A percentile compares a stretch with the other conserved stretches of the same genome.
phyloP scores from a whole-genome alignment of 2,329 filamentous ascomycete species.

The Fusarium chuoi region DNA sequence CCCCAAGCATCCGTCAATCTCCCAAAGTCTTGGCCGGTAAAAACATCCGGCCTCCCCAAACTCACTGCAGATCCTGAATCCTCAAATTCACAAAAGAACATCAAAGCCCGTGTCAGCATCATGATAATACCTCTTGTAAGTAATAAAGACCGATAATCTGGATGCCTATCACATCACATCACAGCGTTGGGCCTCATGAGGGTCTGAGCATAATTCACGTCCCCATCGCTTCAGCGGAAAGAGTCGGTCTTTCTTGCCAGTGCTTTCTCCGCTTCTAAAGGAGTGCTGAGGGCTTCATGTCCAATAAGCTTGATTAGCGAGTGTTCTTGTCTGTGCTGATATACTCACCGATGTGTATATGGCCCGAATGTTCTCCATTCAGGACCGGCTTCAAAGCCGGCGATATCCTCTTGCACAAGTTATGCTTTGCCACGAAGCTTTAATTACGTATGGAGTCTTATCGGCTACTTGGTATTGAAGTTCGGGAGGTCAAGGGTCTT shows the following conservation, averaged over 20 bases:
- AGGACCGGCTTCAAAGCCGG: constrained; percentile 17
- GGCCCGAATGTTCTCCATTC: constrained; percentile 11
- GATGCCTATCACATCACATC: constrained; percentile 10
- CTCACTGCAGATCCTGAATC: not conserved
- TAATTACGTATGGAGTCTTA: constrained; percentile 21
- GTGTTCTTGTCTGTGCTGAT: not conserved
- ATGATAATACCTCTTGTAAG: not conserved
- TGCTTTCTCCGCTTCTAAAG: constrained; percentile 35
- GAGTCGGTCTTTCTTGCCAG: constrained; percentile 36
- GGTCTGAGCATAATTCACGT: not conserved
- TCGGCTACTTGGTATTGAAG: not conserved
- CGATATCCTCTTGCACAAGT: constrained; percentile 14
- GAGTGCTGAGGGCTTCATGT: constrained; percentile 10
- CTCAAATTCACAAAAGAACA: not conserved
- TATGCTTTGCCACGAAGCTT: not conserved
- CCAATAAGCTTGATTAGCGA: constrained; percentile 25
- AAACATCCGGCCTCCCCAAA: constrained; percentile 7
- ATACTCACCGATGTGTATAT: constrained; percentile 2
- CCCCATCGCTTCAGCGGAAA: constrained; percentile 20
- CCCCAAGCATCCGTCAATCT: constrained; percentile 22
- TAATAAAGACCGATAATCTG: not conserved
- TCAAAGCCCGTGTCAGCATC: not conserved
- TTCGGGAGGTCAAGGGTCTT: not conserved
- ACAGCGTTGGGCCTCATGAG: constrained; percentile 9
- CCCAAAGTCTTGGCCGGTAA: constrained; percentile 8